Evolutionary conservation across 75 land plant species (phyloP), one percentile per base, ranked within the genome.

Genomic region (Sequoia sempervirens): DNA sequence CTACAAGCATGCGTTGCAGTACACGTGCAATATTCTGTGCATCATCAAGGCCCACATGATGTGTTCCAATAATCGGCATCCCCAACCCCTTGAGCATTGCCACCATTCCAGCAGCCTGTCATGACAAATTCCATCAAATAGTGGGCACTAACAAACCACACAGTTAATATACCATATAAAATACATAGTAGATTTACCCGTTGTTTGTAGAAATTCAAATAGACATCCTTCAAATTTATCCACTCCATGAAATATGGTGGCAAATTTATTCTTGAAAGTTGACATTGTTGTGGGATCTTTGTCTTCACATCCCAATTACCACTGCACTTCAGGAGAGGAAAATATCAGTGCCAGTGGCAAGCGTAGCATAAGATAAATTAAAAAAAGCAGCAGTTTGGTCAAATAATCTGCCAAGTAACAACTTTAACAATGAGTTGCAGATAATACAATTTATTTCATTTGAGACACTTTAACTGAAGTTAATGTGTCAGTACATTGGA

Each of bases 271-370:
- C 83, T 79, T 12, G 96, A 93, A 61, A 90, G 93, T 61, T 45
- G 87, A 88, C 99, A 97, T 79, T 97, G 99, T 84, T 97, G 87
- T 86, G 98, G 98, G 73, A 97, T 86, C 85, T 97, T 94, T 20
- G 99, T 97, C 90, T 96, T 97, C 83, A 97, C 68, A 88, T 97
- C 99, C 99, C 99, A 97, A 80, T 96, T 96, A 9, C 99, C 99
- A 92, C 99, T 97, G 82, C 28, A n/a, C n/a, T n/a, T 46, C 85
- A 56, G 61, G 47, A 66, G 37, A 80, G 64, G 84, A n/a, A 75
- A 75, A 82, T 56, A 41, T n/a, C 53, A 85, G 72, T 40, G 5
- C 13, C 20, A 45, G 47, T 10, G 13, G 41, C 28, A 54, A 58
- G 30, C 43, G 34, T 23, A 53, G 41, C 80, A 45, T 45, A 43